These are phyloP conservation scores for Komagataella pseudopastoris DNA, from an alignment of 805 yeast species.

Conservation along the genomic window DNA sequence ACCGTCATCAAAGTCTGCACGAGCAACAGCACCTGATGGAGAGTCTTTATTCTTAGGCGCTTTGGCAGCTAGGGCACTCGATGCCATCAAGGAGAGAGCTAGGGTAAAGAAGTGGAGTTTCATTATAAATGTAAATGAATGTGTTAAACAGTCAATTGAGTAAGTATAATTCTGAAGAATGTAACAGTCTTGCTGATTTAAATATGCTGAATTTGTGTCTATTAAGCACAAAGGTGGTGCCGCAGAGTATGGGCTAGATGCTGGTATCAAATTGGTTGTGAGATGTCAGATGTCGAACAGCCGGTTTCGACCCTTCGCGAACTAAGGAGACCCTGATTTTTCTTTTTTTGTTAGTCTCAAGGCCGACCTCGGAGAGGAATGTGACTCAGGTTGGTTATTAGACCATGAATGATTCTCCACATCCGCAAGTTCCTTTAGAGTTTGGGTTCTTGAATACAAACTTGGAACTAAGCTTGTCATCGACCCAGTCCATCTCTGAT, in stretches of 20 bases:
- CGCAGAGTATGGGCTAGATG: neutral
- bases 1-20: slow-evolving; percentile 41
- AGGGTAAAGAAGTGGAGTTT: neutral
- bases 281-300: neutral
- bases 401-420: slow-evolving; percentile 98
- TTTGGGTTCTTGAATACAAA: slow-evolving; percentile 93
- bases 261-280: neutral
- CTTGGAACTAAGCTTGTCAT: slow-evolving; percentile 77
- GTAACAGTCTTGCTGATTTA: neutral
- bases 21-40: slow-evolving; percentile 35
- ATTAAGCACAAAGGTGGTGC: neutral
- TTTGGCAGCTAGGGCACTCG: slow-evolving; percentile 17
- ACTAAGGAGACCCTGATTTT: neutral
- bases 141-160: neutral
- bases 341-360: neutral
- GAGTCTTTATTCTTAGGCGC: slow-evolving; percentile 40
- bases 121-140: neutral
- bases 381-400: slow-evolving; percentile 12
- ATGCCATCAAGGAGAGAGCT: neutral
- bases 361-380: neutral
- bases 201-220: neutral
- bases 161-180: neutral
- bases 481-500: slow-evolving; percentile 97
- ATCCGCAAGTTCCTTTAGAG: slow-evolving; percentile 96
- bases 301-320: neutral